Base-by-base conservation (phyloP, 1,284 basidiomycete genomes). In the Leccinum fallax region DNA sequence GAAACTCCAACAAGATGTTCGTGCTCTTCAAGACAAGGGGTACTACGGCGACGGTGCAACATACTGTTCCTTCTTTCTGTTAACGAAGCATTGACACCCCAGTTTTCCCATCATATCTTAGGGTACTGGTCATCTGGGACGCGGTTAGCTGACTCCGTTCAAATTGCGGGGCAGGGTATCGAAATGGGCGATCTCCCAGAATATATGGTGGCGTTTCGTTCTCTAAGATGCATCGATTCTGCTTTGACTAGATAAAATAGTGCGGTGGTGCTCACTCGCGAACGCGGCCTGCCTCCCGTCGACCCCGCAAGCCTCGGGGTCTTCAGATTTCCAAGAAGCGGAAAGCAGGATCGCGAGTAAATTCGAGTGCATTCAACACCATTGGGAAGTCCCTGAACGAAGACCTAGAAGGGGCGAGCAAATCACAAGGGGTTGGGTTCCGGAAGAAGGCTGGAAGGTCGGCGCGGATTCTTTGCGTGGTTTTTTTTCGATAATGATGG, bases 41-140 rank as follows among this genome's bases (percentile, higher is more conserved):
- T 93, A 93, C 71, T 92, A 87, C 63, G 91, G 92, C 0, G 90
- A 93, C 71, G 92, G 90, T 90, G 55, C 28, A 76, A 53, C 53
- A 36, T 32, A 8, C 15, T 58, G 13, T 38, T 58, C 36, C 32
- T 49, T 65, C 26, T 53, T 19, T 48, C 30, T n/a, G 40, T 30
- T 53, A n/a, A 34, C 38, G 4, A 51, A 19, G 4, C 26, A 10
- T 48, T 72, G 56, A 71, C 54, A 16, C 16, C 58, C 9, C 36
- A n/a, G 10, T 30, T 63, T 36, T 58, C 63, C 21, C 38, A n/a
- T 54, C 58, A 38, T 6, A 21, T 53, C 16, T 30, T 63, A 92
- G 90, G 90, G 5, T 90, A 88, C 67, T 93, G 90, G 89, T 93
- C 91, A 16, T 85, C 88, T 54, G 90, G 92, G 1, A 84, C 76